A percentile compares a stretch with the other conserved stretches of the same genome.
Evolutionary conservation across 768 basidiomycete species (phyloP).

Genomic region (Tricholoma flavovirens): DNA sequence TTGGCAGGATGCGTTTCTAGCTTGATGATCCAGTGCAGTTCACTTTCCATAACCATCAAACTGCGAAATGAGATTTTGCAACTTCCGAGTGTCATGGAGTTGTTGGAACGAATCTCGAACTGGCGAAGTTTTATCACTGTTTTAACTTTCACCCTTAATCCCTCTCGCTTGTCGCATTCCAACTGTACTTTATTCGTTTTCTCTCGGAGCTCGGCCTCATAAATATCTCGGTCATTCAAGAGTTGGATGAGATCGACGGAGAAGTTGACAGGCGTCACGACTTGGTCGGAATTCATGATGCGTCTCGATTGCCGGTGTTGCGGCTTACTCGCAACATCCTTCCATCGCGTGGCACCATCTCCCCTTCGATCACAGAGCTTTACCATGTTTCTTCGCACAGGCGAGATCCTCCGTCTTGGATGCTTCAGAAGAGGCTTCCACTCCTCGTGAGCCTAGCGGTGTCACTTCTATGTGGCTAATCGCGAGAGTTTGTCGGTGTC

Average conservation of each 20-base stretch:
- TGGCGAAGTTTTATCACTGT: slow-evolving; percentile 46
- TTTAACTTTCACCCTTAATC: no score
- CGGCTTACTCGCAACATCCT: slow-evolving; percentile 29
- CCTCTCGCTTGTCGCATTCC: slow-evolving; percentile 30
- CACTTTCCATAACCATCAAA: slow-evolving; percentile 41
- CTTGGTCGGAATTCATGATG: slow-evolving; percentile 23
- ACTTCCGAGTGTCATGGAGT: slow-evolving; percentile 29
- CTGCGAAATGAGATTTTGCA: slow-evolving; percentile 24
- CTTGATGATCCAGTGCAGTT: slow-evolving; percentile 40
- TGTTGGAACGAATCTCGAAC: slow-evolving; percentile 30
- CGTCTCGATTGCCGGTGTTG: slow-evolving; percentile 30
- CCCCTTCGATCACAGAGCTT: slow-evolving; percentile 29
- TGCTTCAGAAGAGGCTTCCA: slow-evolving; percentile 28
- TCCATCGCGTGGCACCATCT: slow-evolving; percentile 27
- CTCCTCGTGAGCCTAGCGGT: slow-evolving; percentile 37
- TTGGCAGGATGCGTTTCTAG: slow-evolving; percentile 43
- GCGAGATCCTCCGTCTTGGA: slow-evolving; percentile 22
- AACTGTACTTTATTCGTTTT: slow-evolving; percentile 35
- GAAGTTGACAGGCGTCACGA: slow-evolving; percentile 15
- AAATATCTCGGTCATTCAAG: slow-evolving; percentile 25
- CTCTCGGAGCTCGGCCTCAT: slow-evolving; percentile 27
- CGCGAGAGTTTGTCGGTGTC: slow-evolving; percentile 20
- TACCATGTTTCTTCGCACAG: slow-evolving; percentile 19
- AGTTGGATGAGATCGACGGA: slow-evolving; percentile 18
- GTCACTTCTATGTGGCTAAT: slow-evolving; percentile 26